These are phyloP conservation scores for Starmerella tilneyi DNA, from an alignment of 805 yeast species.

Conservation along the genomic window DNA sequence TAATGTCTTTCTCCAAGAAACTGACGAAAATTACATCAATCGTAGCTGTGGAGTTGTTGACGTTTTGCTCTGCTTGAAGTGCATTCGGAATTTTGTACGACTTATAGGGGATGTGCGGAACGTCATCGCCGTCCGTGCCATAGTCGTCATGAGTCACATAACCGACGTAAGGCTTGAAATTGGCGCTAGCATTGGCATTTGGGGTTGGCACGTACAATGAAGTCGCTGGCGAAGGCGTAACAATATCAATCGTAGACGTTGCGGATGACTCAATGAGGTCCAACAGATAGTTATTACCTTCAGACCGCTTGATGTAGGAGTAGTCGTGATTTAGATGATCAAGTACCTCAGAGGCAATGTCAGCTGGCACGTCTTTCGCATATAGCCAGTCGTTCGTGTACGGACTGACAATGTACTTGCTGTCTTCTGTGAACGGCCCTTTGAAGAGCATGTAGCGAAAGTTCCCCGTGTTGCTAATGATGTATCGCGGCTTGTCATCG, in stretches of 20 bases:
- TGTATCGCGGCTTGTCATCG: slow-evolving; percentile 37
- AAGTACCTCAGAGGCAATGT: slow-evolving; percentile 46
- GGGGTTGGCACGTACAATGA: not conserved
- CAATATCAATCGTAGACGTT: not conserved
- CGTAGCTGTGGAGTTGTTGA: slow-evolving; percentile 26
- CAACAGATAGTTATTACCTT: not conserved
- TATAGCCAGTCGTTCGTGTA: slow-evolving; percentile 71
- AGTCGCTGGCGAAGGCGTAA: not conserved
- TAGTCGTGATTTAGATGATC: slow-evolving; percentile 42
- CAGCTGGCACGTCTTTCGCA: slow-evolving; percentile 47
- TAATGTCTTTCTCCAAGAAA: slow-evolving; percentile 47
- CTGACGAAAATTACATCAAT: slow-evolving; percentile 54
- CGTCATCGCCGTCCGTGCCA: slow-evolving; percentile 78
- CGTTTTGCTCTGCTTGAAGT: slow-evolving; percentile 40
- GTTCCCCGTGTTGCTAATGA: slow-evolving; percentile 77
- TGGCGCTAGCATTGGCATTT: not conserved
- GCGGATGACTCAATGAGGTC: not conserved
- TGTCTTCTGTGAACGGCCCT: slow-evolving; percentile 73
- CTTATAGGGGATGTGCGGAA: slow-evolving; percentile 48
- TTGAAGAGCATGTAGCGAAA: slow-evolving; percentile 74
- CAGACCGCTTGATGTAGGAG: slow-evolving; percentile 6
- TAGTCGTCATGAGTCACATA: slow-evolving; percentile 72
- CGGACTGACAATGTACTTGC: slow-evolving; percentile 76
- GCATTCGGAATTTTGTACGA: slow-evolving; percentile 66
- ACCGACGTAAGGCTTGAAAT: slow-evolving; percentile 36